Evolutionary conservation across 2,329 filamentous ascomycete species (phyloP).

Genomic region (Colletotrichum tofieldiae): DNA sequence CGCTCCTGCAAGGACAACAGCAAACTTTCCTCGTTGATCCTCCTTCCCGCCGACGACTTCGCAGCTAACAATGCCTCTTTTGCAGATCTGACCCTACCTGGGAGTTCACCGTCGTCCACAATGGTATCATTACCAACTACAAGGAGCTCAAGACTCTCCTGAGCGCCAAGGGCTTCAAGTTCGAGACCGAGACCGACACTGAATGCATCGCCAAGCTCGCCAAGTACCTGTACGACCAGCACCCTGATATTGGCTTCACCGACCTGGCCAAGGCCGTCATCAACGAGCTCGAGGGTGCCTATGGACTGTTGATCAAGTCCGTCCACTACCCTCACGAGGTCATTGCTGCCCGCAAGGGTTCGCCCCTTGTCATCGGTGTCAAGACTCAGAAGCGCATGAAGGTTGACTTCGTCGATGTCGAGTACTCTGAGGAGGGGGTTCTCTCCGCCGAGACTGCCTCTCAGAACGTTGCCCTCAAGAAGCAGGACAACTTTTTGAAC

Average conservation of each 20-base stretch:
- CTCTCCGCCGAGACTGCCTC: constrained; percentile 95
- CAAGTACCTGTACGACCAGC: constrained; percentile 97
- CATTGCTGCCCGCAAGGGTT: constrained; percentile 98
- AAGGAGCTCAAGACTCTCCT: constrained; percentile 98
- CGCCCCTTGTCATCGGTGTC: constrained; percentile 96
- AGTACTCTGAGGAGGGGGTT: constrained; percentile 90
- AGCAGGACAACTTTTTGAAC: constrained; percentile 79
- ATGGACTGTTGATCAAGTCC: constrained; percentile 97
- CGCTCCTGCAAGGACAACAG: constrained; percentile 18
- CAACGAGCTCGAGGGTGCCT: constrained; percentile 97
- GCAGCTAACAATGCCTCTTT: constrained; percentile 38
- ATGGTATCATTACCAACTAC: constrained; percentile 99
- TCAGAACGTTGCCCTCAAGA: constrained; percentile 97
- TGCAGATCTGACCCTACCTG: constrained; percentile 90
- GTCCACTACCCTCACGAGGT: constrained; percentile 99
- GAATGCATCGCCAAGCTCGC: constrained; percentile 99
- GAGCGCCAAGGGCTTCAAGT: constrained; percentile 94
- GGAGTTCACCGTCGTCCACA: constrained; percentile 98
- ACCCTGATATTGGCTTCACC: constrained; percentile 95
- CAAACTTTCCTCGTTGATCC: constrained; percentile 17
- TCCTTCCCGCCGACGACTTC: constrained; percentile 33
- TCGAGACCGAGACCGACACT: constrained; percentile 99
- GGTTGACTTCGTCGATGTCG: constrained; percentile 99
- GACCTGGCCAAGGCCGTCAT: constrained; percentile 98
- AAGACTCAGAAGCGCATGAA: constrained; percentile 99